Base-by-base conservation (phyloP, 768 basidiomycete genomes). In the Trametes meyenii region DNA sequence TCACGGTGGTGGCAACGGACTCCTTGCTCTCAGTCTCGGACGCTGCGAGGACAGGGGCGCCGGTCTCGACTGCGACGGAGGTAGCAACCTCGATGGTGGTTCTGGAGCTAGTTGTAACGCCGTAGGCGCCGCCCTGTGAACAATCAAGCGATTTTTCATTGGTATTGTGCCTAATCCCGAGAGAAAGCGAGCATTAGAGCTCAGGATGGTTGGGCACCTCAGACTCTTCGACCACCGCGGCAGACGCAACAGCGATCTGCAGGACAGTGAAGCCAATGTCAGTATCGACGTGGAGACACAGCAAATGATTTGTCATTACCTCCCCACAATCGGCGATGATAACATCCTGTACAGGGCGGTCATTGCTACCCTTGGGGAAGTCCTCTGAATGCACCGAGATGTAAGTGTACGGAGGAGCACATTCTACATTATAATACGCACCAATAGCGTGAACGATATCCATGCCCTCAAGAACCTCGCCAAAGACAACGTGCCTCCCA, bases 171-270 rank as follows among this genome's bases (percentile, higher is more conserved):
- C 69, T 66, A 70, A 64, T 56, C 69, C 51, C 63, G 65, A 61
- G 58, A 67, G 65, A 66, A 40, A 62, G 40, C 48, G 52, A 43
- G 62, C 63, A 61, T 88, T 84, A 98, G 73, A 98, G 94, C 86
- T 98, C 96, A 85, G 85, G 90, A 72, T 86, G 94, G 70, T 92
- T 76, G 77, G 94, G 96, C 86, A 96, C 93, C 92, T 96, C 81
- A 63, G 92, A 88, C 72, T 87, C 90, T 56, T 89, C 82, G 57
- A 75, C 76, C 63, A 89, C 89, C 51, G 80, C 74, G 48, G 74
- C 79, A 38, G 78, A 55, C 59, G 89, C 86, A 33, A 87, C 65
- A 14, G 73, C 74, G 24, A 90, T 76, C 87, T 88, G 58, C 14
- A 61, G 19, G 19, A 26, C 21, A 48, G 38, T 40, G 12, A 46